Base-by-base conservation (phyloP, 768 basidiomycete genomes). In the Pleurotus djamor region DNA sequence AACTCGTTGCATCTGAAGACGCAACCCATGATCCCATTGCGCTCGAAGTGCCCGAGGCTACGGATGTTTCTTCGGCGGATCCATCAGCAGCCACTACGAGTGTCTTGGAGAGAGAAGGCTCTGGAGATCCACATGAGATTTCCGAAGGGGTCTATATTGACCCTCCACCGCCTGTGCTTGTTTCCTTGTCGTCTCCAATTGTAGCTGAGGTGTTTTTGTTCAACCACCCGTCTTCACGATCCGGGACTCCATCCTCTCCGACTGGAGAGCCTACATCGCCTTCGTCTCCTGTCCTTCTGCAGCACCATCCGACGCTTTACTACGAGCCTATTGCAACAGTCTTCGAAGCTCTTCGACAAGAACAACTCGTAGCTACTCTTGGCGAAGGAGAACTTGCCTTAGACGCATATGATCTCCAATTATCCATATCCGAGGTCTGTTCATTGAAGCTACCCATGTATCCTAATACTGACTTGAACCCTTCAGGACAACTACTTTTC, bases 121-220 rank as follows among this genome's bases (percentile, higher is more conserved):
- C 54, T 13, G 71, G 66, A 37, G 78, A 86, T 68, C 81, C 81
- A n/a, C 83, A 83, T 67, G 80, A 83, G 69, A 81, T 84, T 56
- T 84, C 81, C 28, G 84, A 85, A 66, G 89, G 83, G 33, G 84
- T 88, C 48, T 89, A 85, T 68, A 88, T 89, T 54, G 89, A 90
- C 60, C 86, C 87, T 33, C 89, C 89, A 32, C 89, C 89, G 10
- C 78, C 87, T 13, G 86, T 90, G 47, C 72, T 89, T 37, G 67
- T 90, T 36, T 75, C 79, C 37, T 64, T 82, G 36, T 51, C 57
- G n/a, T 66, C 74, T 59, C 64, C 71, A 44, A 71, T 69, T 38
- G 76, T 75, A 49, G 63, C 71, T 41, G 71, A 77, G 35, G 76
- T 78, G 61, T 80, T 74, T 57, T 71, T 88, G 48, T 90, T 89